phyloP scores from a whole-genome alignment of 495 filamentous ascomycete species.

The Massariosphaeria phaeospora region DNA sequence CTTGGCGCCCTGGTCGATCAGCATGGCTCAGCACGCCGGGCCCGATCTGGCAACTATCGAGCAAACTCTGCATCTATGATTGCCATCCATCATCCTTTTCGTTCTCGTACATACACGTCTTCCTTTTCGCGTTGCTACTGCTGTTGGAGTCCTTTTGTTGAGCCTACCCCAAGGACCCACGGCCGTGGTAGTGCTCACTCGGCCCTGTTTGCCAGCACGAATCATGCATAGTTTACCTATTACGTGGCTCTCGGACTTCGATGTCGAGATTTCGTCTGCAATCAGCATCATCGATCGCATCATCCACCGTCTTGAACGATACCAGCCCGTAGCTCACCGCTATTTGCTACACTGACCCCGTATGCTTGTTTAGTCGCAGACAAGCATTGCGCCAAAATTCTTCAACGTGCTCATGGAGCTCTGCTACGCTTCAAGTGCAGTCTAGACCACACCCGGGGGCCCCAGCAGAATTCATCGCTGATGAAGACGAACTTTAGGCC shows the following conservation, averaged over 20 bases:
- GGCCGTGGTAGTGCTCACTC: not conserved
- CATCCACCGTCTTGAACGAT: not conserved
- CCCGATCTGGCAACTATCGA: not conserved
- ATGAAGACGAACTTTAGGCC: too few species aligned
- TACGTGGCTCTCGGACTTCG: not conserved
- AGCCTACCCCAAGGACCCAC: not conserved
- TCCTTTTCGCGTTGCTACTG: not conserved
- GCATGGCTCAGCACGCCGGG: not conserved
- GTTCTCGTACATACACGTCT: not conserved
- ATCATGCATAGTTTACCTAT: too few species aligned
- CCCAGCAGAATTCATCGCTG: too few species aligned
- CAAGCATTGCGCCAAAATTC: too few species aligned
- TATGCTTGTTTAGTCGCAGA: too few species aligned
- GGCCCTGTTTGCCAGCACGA: not conserved
- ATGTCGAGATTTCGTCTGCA: not conserved
- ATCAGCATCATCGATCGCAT: not conserved
- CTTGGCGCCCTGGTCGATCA: not conserved
- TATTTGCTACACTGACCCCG: too few species aligned
- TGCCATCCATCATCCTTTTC: not conserved
- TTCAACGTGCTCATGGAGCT: too few species aligned
- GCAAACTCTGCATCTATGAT: conserved; percentile 3
- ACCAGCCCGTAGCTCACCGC: not conserved
- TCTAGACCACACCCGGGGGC: too few species aligned
- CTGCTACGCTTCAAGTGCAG: too few species aligned
- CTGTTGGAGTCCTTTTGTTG: not conserved